Evolutionary conservation across 2,329 filamentous ascomycete genomes (phyloP).

Genomic region (Trichophyton equinum): DNA sequence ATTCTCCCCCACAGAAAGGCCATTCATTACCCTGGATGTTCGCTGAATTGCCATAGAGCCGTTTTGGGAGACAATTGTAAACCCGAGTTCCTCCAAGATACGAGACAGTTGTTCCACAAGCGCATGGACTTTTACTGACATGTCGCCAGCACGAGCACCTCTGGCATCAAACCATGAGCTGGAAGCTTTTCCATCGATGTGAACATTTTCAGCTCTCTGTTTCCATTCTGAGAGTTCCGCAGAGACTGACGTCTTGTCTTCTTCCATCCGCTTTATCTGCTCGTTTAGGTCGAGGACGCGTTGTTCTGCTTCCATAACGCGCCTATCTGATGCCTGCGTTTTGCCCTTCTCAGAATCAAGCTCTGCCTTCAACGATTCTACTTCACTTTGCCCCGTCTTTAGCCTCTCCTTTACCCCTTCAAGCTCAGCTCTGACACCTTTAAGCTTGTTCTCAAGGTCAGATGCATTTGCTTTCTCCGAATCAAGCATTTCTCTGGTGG

Average conservation of each 20-base stretch:
- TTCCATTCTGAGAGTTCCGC: slow-evolving; percentile 59
- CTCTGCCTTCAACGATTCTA: slow-evolving; percentile 55
- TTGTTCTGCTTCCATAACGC: slow-evolving; percentile 61
- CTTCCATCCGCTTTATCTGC: slow-evolving; percentile 60
- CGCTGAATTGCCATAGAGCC: slow-evolving; percentile 65
- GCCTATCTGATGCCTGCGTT: slow-evolving; percentile 62
- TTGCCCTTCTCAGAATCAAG: slow-evolving; percentile 75
- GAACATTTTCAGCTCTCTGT: slow-evolving; percentile 39
- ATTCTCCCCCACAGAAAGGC: slow-evolving; percentile 24
- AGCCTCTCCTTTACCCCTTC: slow-evolving; percentile 40
- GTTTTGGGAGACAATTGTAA: slow-evolving; percentile 62
- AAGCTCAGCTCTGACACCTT: slow-evolving; percentile 36
- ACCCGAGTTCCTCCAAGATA: slow-evolving; percentile 77
- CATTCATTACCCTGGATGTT: slow-evolving; percentile 41
- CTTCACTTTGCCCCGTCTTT: slow-evolving; percentile 55
- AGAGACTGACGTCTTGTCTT: slow-evolving; percentile 62
- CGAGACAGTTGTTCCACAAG: slow-evolving; percentile 75
- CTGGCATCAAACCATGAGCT: slow-evolving; percentile 54
- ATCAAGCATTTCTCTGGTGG: slow-evolving; percentile 41
- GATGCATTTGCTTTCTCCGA: slow-evolving; percentile 41
- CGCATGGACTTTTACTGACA: slow-evolving; percentile 69
- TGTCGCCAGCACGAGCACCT: slow-evolving; percentile 61
- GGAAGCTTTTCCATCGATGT: slow-evolving; percentile 22
- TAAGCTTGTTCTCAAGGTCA: slow-evolving; percentile 44
- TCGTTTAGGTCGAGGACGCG: slow-evolving; percentile 56